Conservation (phyloP, 1,284 basidiomycete species). For the Leucocoprinus gongylophorus region DNA sequence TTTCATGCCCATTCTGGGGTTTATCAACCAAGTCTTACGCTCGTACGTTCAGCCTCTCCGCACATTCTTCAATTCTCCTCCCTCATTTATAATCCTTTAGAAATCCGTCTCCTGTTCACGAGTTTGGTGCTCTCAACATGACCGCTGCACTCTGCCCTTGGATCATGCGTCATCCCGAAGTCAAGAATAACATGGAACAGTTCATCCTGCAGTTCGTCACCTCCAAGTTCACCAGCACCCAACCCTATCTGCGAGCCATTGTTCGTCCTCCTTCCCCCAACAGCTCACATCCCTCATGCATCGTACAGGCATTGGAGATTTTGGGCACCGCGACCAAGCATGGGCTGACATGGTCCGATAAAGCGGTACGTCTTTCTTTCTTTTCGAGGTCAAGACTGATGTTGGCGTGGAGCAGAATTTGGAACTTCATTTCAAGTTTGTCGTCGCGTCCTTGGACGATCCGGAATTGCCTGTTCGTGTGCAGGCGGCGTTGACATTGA, state of each 20-base stretch:
- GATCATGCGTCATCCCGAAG: conserved; percentile 75
- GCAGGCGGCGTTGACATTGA: conserved; percentile 76
- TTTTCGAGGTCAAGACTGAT: conserved; percentile 2
- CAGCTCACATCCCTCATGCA: neutral
- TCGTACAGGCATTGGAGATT: conserved; percentile 66
- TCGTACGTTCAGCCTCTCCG: conserved; percentile 41
- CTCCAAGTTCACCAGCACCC: conserved; percentile 56
- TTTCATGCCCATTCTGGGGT: conserved; percentile 70
- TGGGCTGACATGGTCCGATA: conserved; percentile 57
- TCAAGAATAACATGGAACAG: conserved; percentile 68
- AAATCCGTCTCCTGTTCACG: conserved; percentile 51
- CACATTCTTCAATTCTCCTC: neutral
- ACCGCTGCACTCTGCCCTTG: conserved; percentile 66
- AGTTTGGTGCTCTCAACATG: conserved; percentile 81
- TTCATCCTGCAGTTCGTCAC: conserved; percentile 70
- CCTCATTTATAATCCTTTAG: conserved; percentile 24
- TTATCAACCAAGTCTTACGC: conserved; percentile 65
- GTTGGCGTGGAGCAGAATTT: conserved; percentile 41
- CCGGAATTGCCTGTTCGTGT: conserved; percentile 78
- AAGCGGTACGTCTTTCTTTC: conserved; percentile 18
- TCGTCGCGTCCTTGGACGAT: conserved; percentile 62
- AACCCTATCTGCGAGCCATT: conserved; percentile 70
- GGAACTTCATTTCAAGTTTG: conserved; percentile 53
- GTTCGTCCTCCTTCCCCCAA: conserved; percentile 36
- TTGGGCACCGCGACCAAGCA: conserved; percentile 65